Evolutionary conservation across 2,329 filamentous ascomycete genomes (phyloP), one percentile per base, ranked within the genome.

Genomic region (Trichoderma guizhouense): DNA sequence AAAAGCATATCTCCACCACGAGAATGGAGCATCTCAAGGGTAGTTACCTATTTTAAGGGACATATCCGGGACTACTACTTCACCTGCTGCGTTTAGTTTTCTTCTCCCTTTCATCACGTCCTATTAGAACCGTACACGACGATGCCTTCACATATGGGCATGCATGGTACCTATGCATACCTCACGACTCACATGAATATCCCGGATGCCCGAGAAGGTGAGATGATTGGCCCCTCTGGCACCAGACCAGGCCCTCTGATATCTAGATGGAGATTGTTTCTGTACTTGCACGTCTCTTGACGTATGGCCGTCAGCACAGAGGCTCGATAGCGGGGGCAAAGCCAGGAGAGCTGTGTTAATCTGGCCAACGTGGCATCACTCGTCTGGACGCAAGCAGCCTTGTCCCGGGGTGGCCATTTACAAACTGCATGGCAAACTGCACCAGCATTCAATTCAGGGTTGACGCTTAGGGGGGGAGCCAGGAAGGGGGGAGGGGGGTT

Each of bases 151-250:
- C 43, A 51, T 61, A 61, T 69, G 66, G 58, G 36, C 55, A 21
- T 61, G 71, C 72, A 71, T 71, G 53, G 32, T 69, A 75, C 74
- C 75, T 76, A 74, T 80, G 78, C 79, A 80, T 80, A 73, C 71
- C 73, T 76, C 72, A 71, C 75, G 71, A 73, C 79, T 80, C 79
- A 80, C 79, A 80, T 80, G 79, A 80, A 80, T 78, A 63, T 61
- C 60, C 28, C 15, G 66, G 66, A 63, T 36, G 30, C 26, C 65
- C 57, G 24, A 63, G 26, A 36, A 28, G 15, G 57, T 30, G 43
- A 43, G 53, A 69, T 47, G 47, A 62, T 57, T 69, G 71, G 71
- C 30, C 24, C 32, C 34, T 57, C 26, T 63, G 7, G 43, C 5
- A 39, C 11, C 53, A 26, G 43, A 8, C 24, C 15, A 24, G 34